A percentile compares a stretch with the other conserved stretches of the same genome.
Conservation (phyloP, 192 early-diverging fungal genomes). For the Linnemannia schmuckeri region DNA sequence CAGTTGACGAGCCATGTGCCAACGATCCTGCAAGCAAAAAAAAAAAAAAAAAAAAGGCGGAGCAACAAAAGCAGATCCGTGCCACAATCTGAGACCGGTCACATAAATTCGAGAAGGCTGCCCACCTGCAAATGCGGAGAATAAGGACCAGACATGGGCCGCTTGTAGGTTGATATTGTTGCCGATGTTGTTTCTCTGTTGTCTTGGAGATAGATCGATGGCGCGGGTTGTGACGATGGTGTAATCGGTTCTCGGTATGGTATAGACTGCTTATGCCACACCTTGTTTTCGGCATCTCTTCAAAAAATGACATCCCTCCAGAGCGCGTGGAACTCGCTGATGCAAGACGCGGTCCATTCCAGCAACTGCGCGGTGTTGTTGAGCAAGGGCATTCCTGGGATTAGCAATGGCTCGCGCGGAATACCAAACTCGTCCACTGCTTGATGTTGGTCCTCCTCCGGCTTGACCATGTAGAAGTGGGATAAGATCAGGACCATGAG, state of each 20-base stretch:
- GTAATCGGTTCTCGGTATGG: background rate
- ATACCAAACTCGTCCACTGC: constrained; percentile 20
- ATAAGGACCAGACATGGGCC: too few relatives aligned
- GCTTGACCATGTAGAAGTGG: constrained; percentile 39
- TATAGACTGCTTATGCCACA: background rate
- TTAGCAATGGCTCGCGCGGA: constrained; percentile 19
- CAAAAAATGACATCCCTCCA: constrained; percentile 22
- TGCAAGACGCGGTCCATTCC: constrained; percentile 33
- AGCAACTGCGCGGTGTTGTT: constrained; percentile 41
- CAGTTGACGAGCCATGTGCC: too few relatives aligned
- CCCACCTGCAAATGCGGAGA: too few relatives aligned
- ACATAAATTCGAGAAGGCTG: too few relatives aligned
- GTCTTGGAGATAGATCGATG: background rate
- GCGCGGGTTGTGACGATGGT: too few relatives aligned
- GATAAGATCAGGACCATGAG: constrained; percentile 33
- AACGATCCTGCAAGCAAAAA: too few relatives aligned
- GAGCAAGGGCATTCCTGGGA: constrained; percentile 41
- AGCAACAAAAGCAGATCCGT: background rate
- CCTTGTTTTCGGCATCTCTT: background rate
- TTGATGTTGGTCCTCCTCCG: constrained; percentile 3
- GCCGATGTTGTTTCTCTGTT: too few relatives aligned
- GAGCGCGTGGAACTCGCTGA: constrained; percentile 13
- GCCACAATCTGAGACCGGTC: too few relatives aligned
- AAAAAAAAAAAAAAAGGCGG: background rate
- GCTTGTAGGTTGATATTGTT: too few relatives aligned